Evolutionary conservation across 495 filamentous ascomycete genomes (phyloP).

Genomic region (Cercophora scortea): DNA sequence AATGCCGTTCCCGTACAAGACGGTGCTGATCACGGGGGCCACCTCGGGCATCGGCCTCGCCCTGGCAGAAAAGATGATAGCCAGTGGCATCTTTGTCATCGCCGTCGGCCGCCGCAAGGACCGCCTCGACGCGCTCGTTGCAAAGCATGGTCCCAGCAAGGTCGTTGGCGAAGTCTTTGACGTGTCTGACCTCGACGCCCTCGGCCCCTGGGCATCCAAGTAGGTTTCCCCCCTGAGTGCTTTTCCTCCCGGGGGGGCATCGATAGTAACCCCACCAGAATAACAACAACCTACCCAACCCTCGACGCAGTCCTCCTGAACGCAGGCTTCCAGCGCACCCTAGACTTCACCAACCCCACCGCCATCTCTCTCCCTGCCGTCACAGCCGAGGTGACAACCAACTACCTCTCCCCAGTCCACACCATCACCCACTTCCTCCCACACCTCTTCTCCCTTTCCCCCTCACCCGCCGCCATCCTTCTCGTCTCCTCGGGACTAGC

Average conservation of each 20-base stretch:
- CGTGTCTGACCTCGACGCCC: conserved; percentile 52
- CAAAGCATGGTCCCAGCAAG: conserved; percentile 50
- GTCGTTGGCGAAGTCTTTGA: conserved; percentile 50
- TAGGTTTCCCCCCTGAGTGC: conserved; percentile 11
- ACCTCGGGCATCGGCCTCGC: conserved; percentile 65
- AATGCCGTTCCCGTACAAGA: conserved; percentile 59
- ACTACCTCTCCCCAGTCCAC: conserved; percentile 58
- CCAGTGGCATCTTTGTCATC: conserved; percentile 52
- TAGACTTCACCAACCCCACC: conserved; percentile 55
- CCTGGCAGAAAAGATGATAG: conserved; percentile 54
- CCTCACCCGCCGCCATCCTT: conserved; percentile 31
- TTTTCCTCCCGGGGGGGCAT: too few species aligned
- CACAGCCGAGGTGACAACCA: conserved; percentile 53
- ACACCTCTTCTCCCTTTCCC: conserved; percentile 39
- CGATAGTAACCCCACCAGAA: conserved; percentile 20
- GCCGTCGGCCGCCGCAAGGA: conserved; percentile 59
- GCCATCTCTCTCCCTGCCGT: conserved; percentile 46
- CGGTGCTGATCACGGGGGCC: conserved; percentile 62
- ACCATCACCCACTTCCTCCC: conserved; percentile 58
- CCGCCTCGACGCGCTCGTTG: conserved; percentile 53
- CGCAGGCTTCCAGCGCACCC: conserved; percentile 47
- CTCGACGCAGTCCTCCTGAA: conserved; percentile 52
- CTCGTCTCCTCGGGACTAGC: conserved; percentile 47
- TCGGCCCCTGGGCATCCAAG: conserved; percentile 48
- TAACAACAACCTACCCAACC: conserved; percentile 49